phyloP scores from a whole-genome alignment of 345 rosid species.

The Dipteronia sinensis region DNA sequence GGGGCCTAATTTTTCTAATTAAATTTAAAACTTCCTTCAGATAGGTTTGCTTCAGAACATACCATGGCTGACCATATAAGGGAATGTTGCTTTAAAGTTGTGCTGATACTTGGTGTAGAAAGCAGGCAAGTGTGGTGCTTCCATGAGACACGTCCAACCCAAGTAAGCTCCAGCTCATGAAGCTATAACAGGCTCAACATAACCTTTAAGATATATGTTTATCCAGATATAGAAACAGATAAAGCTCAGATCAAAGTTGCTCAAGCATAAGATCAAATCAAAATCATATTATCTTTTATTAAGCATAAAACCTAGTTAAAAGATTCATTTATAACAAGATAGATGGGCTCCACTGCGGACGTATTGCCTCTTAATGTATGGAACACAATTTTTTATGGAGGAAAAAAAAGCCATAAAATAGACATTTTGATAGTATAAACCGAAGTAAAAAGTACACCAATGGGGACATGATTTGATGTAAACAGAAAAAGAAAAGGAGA shows the following conservation, averaged over 20 bases:
- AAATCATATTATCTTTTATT: background rate
- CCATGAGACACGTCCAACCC: slow-evolving; percentile 94
- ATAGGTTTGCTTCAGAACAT: slow-evolving; percentile 44
- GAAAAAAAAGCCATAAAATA: too few species aligned
- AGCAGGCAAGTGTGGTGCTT: slow-evolving; percentile 95
- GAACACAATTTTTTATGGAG: too few species aligned
- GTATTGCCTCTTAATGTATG: background rate
- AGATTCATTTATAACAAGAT: background rate
- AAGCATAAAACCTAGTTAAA: too few species aligned
- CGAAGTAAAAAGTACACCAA: too few species aligned
- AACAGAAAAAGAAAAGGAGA: too few species aligned
- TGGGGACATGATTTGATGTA: too few species aligned
- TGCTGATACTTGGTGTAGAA: slow-evolving; percentile 94
- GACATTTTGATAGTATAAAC: too few species aligned
- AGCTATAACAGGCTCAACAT: slow-evolving; percentile 97
- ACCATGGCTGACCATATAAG: slow-evolving; percentile 96
- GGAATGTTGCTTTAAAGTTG: slow-evolving; percentile 91
- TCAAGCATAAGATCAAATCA: background rate
- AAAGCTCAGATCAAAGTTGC: slow-evolving; percentile 23
- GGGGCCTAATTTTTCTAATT: background rate
- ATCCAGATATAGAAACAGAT: slow-evolving; percentile 20
- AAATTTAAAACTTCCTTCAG: background rate
- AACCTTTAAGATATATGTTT: slow-evolving; percentile 73
- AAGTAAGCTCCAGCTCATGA: slow-evolving; percentile 90
- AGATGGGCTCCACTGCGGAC: background rate